Base-by-base conservation (phyloP, 164 flowering plant species). In the Annona squamosa region DNA sequence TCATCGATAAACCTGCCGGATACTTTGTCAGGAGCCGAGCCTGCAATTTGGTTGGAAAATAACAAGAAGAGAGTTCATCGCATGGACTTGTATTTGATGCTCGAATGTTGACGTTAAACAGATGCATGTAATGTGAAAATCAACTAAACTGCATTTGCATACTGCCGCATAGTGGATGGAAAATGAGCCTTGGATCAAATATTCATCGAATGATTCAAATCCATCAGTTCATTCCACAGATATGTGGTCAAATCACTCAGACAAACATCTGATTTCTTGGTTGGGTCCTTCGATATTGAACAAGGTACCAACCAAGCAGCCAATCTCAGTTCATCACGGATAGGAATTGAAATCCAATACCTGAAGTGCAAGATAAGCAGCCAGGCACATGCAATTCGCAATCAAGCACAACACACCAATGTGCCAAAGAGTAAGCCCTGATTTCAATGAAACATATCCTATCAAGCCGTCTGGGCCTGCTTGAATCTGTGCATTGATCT, bases 341-440 rank as follows among this genome's bases (percentile, higher is more conserved):
- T 26, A 41, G 57, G 3, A 65, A 45, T 12, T n/a, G 7, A 65
- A 45, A 7, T 52, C 9, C 47, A 62, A 44, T 71, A 95, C 99
- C 98, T 93, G 98, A 75, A 91, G 82, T 62, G 97, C 90, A 59
- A 95, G 82, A 75, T 87, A 95, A 68, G 90, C 78, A 48, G 99
- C 96, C 99, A 95, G 90, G 88, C 98, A 95, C 83, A 93, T 83
- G 70, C 97, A 93, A 80, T 95, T 95, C 64, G 94, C 99, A 3
- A 95, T 84, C 52, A 93, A 83, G 84, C 97, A 95, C 76, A 93
- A 73, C 71, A 90, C 84, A 48, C 99, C 99, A 69, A 95, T 77
- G 79, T 91, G 94, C 91, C 93, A 93, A 64, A 72, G 71, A 43
- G 86, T 90, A 45, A 95, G 71, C 43, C 97, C 94, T 70, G 84